Evolutionary conservation across 345 rosid genomes (phyloP).

Genomic region (Dipteronia dyeriana): DNA sequence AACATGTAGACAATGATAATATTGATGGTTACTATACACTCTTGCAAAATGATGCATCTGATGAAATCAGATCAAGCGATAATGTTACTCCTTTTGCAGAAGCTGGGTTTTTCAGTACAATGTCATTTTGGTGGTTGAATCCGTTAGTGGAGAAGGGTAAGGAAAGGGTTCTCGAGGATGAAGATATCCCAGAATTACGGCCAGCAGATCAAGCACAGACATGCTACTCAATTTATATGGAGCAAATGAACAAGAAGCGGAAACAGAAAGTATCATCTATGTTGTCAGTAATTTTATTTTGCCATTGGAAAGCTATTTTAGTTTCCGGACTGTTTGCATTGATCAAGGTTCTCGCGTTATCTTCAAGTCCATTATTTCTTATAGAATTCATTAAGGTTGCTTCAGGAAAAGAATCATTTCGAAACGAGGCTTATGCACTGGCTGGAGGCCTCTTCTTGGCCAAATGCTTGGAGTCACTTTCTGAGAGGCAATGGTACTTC

Average conservation of each 20-base stretch:
- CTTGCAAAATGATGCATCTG: conserved; percentile 39
- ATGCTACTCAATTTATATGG: conserved; percentile 38
- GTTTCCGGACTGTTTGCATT: conserved; percentile 48
- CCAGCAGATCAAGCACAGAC: conserved; percentile 36
- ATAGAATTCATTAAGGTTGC: conserved; percentile 44
- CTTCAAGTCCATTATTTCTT: conserved; percentile 51
- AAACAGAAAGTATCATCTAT: conserved; percentile 32
- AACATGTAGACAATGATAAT: not conserved
- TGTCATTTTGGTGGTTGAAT: conserved; percentile 64
- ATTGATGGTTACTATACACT: conserved; percentile 26
- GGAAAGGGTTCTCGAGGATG: conserved; percentile 34
- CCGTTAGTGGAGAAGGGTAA: conserved; percentile 53
- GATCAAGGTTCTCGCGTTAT: conserved; percentile 37
- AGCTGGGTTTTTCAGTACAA: conserved; percentile 42
- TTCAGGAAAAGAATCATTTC: conserved; percentile 32
- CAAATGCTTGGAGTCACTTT: conserved; percentile 51
- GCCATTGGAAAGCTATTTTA: conserved; percentile 42
- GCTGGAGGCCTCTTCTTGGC: conserved; percentile 33
- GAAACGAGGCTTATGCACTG: conserved; percentile 39
- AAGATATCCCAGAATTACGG: conserved; percentile 48
- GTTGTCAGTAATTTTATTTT: conserved; percentile 27
- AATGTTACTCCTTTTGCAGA: conserved; percentile 42
- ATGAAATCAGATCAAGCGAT: conserved; percentile 5
- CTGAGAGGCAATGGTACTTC: conserved; percentile 56
- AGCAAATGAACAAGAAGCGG: conserved; percentile 23